Evolutionary conservation across 148 eudicot genomes (phyloP), one percentile per base, ranked within the genome.

Genomic region (Cornus florida): DNA sequence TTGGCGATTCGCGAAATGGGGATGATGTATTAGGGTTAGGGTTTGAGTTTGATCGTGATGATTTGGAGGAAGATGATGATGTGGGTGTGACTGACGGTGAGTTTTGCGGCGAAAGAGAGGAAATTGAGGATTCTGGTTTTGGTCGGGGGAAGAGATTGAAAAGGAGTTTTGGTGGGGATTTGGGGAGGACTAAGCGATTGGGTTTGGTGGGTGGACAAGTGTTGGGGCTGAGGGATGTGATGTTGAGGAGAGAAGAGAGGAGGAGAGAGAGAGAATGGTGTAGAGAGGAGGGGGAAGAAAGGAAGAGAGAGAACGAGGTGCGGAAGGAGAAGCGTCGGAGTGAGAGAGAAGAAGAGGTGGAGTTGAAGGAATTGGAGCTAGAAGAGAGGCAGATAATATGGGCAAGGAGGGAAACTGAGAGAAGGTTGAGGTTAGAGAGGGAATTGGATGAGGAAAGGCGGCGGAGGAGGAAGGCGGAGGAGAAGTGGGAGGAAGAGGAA

Each of bases 401-500:
- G 91, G 87, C 87, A 32, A 88, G 82, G 77, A 84, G 85, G 91
- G 92, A 92, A 20, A 64, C 69, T 2, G 93, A 89, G n/a, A 86
- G 80, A 72, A 78, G 86, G 66, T 10, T 46, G 77, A 68, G 90
- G 72, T 71, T 89, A 72, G 93, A 87, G 74, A 82, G 78, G 77
- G 93, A 91, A 76, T 72, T 88, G 14, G 89, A 81, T 6, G 93
- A 90, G 82, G 93, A 90, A 76, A 83, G 85, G 82, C 71, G 79
- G 75, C 79, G 91, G 91, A 85, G 97, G 85, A 84, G 84, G 93
- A 87, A 86, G 84, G 59, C 84, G 78, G 94, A 94, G 89, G 97
- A 94, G 97, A 92, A 83, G 82, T 87, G 98, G 86, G 98, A 89
- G 80, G 94, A 90, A 72, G 94, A 92, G 74, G 94, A 94, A 80